Base-by-base conservation (phyloP, 192 early-diverging fungal genomes). In the Linderina pennispora region DNA sequence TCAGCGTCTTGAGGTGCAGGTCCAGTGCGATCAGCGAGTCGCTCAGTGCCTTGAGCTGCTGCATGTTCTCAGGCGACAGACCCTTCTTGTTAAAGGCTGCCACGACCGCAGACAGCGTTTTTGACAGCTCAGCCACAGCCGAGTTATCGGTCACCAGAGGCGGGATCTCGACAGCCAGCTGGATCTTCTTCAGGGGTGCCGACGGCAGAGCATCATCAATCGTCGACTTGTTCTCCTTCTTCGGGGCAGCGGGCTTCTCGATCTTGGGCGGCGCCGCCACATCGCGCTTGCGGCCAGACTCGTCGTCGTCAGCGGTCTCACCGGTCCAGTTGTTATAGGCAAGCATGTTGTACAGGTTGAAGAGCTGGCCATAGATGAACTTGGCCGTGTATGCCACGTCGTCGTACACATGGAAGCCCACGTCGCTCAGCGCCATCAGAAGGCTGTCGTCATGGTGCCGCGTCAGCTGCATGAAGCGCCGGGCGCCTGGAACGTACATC, bases 351-450 rank as follows among this genome's bases (percentile, higher is more conserved):
- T 77, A 65, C 50, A 80, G 45, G 15, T 53, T 54, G 47, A 74
- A 52, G 23, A 80, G 74, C 45, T 73, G 74, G 19, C 50, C 38
- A 36, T 67, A 69, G 43, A 69, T 63, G 24, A 75, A 62, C 34
- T 50, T 53, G 8, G 54, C 48, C 17, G 62, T 65, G 40, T 76
- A 60, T 14, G 39, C 65, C 17, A 65, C 31, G 17, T 84, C 65
- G 32, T 67, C 71, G 36, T 81, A 79, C 20, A 77, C 77, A 22
- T 78, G 65, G 37, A 61, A 75, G 14, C 83, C 76, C 25, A 84
- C 76, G 31, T 85, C 68, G 48, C 77, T 71, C 45, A 51, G 19
- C 8, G 60, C 54, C 53, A 68, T 55, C 11, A 50, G 39, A 18
- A 72, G 51, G 49, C 72, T 78, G 28, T 65, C 65, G 17, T 75